Conservation (phyloP, 768 basidiomycete genomes). For the Gelatoporia subvermispora region DNA sequence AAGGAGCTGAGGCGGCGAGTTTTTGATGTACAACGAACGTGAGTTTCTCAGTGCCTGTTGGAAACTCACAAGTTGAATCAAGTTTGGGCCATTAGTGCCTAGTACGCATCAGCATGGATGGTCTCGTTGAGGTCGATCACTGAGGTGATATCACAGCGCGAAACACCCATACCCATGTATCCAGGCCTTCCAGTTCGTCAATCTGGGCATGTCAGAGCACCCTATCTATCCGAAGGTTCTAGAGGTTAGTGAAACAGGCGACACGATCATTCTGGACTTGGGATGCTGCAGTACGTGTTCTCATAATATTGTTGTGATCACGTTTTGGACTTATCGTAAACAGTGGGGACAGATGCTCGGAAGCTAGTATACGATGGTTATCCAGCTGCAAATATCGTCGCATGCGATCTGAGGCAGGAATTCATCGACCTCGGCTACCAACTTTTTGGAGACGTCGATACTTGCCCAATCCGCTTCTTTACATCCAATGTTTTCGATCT, state of each 20-base stretch:
- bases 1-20: constrained; percentile 17
- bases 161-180: constrained; percentile 31
- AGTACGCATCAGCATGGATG: too few species aligned
- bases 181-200: constrained; percentile 27
- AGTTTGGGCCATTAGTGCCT: too few species aligned
- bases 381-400: constrained; percentile 23
- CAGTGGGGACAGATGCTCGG: constrained; percentile 31
- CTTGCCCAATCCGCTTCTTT: constrained; percentile 25
- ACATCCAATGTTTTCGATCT: constrained; percentile 26
- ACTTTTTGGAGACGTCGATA: constrained; percentile 21
- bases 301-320: not conserved
- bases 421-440: constrained; percentile 27
- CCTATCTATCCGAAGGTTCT: constrained; percentile 22
- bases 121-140: too few species aligned
- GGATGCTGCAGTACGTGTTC: constrained; percentile 29
- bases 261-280: constrained; percentile 25
- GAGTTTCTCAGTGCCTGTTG: not conserved
- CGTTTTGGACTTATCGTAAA: too few species aligned
- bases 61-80: too few species aligned
- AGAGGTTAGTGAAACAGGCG: constrained; percentile 16
- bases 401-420: constrained; percentile 23
- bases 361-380: constrained; percentile 29
- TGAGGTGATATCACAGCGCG: constrained; percentile 9
- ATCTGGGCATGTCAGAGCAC: constrained; percentile 24
- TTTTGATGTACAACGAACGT: constrained; percentile 24